Percentiles rank a stretch among this genome's conserved stretches.
Evolutionary conservation across 192 early-diverging fungal genomes (phyloP).

Genomic region (Rhizophagus clarus): DNA sequence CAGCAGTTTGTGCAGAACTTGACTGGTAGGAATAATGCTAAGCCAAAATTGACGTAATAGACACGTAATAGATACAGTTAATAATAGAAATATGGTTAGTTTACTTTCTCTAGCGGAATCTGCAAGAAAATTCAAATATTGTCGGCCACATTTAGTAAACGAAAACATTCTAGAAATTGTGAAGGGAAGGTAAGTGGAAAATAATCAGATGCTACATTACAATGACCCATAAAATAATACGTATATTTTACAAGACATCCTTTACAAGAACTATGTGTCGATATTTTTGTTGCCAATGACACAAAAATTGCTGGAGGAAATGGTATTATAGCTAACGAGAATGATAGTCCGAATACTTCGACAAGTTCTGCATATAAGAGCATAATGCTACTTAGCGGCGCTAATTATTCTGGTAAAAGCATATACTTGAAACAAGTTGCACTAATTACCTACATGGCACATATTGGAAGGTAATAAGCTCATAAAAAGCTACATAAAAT

Average conservation of each 20-base stretch:
- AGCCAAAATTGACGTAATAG: not conserved
- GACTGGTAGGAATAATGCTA: slow-evolving; percentile 61
- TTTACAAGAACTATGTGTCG: slow-evolving; percentile 58
- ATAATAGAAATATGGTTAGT: slow-evolving; percentile 35
- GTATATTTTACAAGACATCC: slow-evolving; percentile 56
- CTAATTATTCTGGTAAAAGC: slow-evolving; percentile 86
- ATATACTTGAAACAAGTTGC: slow-evolving; percentile 78
- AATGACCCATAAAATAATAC: slow-evolving; percentile 42
- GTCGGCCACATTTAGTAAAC: slow-evolving; percentile 55
- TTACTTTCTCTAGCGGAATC: slow-evolving; percentile 64
- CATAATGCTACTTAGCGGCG: slow-evolving; percentile 74
- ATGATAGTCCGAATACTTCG: not conserved
- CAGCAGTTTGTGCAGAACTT: slow-evolving; percentile 59
- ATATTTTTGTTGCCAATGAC: slow-evolving; percentile 76
- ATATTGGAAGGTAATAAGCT: slow-evolving; percentile 66
- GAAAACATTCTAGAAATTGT: slow-evolving; percentile 59
- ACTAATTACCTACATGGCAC: slow-evolving; percentile 85
- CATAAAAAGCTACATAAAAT: not conserved
- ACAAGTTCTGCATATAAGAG: slow-evolving; percentile 21
- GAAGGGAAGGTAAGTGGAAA: slow-evolving; percentile 61
- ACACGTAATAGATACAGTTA: no score
- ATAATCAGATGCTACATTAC: slow-evolving; percentile 23
- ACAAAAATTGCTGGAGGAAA: slow-evolving; percentile 47
- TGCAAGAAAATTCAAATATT: slow-evolving; percentile 58
- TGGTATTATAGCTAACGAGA: slow-evolving; percentile 23